A percentile compares a stretch with the other conserved stretches of the same genome.
Evolutionary conservation across 2,329 filamentous ascomycete genomes (phyloP).

Genomic region (Thelonectria blattea): DNA sequence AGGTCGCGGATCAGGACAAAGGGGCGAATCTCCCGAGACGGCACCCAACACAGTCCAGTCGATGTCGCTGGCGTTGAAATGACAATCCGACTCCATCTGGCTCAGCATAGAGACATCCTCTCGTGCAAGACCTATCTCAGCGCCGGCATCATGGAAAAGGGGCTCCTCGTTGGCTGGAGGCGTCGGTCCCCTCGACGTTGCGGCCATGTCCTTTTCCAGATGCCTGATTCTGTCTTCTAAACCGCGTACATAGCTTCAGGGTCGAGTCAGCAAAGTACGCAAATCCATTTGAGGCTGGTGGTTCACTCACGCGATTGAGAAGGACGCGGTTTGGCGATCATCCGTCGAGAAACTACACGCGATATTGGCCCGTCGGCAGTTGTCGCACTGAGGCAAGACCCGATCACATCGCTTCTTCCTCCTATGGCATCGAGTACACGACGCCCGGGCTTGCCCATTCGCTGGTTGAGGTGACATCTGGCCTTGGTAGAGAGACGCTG

Average conservation of each 20-base stretch:
- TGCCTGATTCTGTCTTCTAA: constrained; percentile 37
- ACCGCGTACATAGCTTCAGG: constrained; percentile 40
- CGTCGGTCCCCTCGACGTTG: not conserved
- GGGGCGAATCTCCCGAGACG: not conserved
- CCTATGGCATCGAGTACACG: constrained; percentile 48
- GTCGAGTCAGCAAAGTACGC: not conserved
- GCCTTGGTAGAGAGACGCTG: not conserved
- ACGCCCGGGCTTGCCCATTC: constrained; percentile 30
- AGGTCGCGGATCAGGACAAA: not conserved
- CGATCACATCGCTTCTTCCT: constrained; percentile 53
- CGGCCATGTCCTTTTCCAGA: constrained; percentile 23
- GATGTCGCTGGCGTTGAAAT: not conserved
- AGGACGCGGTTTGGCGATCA: constrained; percentile 46
- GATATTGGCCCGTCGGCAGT: constrained; percentile 45
- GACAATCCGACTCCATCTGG: not conserved
- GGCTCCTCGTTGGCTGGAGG: not conserved
- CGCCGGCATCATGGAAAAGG: not conserved
- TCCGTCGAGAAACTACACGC: constrained; percentile 50
- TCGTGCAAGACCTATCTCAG: not conserved
- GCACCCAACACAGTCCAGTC: not conserved
- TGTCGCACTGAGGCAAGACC: constrained; percentile 46
- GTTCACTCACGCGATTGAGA: constrained; percentile 46
- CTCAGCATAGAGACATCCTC: constrained; percentile 3
- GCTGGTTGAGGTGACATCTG: constrained; percentile 10
- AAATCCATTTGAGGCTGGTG: not conserved